Conservation (phyloP, 2,329 filamentous ascomycete genomes). For the Leptographium radiaticola region DNA sequence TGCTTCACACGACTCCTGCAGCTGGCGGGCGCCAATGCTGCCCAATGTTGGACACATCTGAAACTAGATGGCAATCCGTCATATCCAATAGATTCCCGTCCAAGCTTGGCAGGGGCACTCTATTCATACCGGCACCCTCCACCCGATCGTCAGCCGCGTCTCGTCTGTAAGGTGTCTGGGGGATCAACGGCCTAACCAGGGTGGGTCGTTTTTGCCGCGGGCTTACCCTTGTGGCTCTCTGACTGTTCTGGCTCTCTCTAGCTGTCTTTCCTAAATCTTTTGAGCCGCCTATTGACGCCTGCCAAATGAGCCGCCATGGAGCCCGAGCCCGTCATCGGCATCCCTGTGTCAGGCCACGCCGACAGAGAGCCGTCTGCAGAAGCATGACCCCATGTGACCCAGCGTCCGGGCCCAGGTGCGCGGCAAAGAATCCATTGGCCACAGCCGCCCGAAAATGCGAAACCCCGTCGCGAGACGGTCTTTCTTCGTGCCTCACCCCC, state of each 20-base stretch:
- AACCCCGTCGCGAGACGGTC: constrained; percentile 1
- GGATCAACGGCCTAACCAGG: no score
- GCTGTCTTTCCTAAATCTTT: no score
- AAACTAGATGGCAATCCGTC: no score
- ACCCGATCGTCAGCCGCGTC: no score
- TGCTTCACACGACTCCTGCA: not conserved
- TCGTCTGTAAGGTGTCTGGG: no score
- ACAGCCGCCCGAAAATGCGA: constrained; percentile 7
- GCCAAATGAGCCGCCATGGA: not conserved
- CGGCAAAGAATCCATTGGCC: constrained; percentile 11
- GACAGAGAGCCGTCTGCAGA: not conserved
- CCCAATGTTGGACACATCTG: no score
- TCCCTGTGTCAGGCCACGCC: not conserved
- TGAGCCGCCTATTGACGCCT: not conserved
- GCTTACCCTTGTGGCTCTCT: no score
- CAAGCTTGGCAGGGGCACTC: not conserved
- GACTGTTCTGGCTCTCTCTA: no score
- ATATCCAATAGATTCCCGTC: no score
- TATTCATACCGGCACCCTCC: not conserved
- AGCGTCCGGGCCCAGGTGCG: not conserved
- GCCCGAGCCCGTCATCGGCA: not conserved
- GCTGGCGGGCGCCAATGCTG: not conserved
- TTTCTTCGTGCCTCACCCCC: not conserved
- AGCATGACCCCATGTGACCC: no score
- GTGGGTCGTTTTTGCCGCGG: no score